Base-by-base conservation (phyloP, 345 rosid genomes). In the Isatis tinctoria region DNA sequence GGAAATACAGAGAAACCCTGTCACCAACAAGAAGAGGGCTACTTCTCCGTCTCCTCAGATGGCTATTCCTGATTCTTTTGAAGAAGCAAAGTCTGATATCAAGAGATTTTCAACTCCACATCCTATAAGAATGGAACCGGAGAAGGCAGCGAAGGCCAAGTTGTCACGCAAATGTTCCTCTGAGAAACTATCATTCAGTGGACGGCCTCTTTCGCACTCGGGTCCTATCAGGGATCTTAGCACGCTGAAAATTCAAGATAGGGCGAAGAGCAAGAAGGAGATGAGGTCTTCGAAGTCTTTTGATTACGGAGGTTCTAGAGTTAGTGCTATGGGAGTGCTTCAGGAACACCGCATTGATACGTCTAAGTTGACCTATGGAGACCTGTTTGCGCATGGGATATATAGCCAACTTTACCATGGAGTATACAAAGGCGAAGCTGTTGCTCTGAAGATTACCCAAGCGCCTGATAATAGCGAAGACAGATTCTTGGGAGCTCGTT, bases 401-500 rank as follows among this genome's bases (percentile, higher is more conserved):
- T 84, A 83, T 70, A 89, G 97, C 75, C 81, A 85, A 75, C 87
- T 92, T 69, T 87, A 84, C 33, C 96, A 79, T 83, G 97, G 97
- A 39, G 67, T 80, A 17, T 92, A 92, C 73, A 82, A 83, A 51
- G 93, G 87, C 13, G 82, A 88, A 57, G 83, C 87, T 33, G 97
- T 92, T 65, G 97, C 97, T 5, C 85, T 92, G 30, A 92, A 89
- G 83, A 78, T 88, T 67, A 85, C 85, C 35, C 76, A 70, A 74
- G 84, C 79, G 10, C 88, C 90, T 18, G 92, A 84, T 61, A 82
- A 80, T 66, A 86, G 82, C 43, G 92, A 87, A 62, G 89, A 87
- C 45, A 81, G 54, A 79, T 60, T 57, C 14, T 74, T 89, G 74
- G 87, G 80, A 41, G 77, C 75, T 75, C 84, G 90, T 32, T 80